Evolutionary conservation across 129 eudicot genomes (phyloP), one percentile per base, ranked within the genome.

Genomic region (Silybum marianum): DNA sequence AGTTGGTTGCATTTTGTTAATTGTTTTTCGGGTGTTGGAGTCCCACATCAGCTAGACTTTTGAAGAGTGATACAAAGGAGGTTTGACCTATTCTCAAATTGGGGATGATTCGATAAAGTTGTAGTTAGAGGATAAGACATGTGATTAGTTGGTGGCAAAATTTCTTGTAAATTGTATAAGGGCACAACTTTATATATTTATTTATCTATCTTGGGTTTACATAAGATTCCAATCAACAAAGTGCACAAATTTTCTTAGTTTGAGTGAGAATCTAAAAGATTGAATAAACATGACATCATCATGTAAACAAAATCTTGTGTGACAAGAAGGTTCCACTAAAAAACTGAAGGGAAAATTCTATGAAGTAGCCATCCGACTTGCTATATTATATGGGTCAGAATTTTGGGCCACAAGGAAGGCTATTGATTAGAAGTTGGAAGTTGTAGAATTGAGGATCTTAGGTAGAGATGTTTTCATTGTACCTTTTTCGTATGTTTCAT

Each of bases 181-280:
- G 62, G 21, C 62, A 14, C 21, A 51, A 71, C 7, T n/a, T 73
- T 26, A 0, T 19, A 5, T 26, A 51, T 51, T 51, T 75, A 38
- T 22, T 38, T 67, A 51, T 51, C 18, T 51, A 46, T 46, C 44
- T 67, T 24, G 28, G 42, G 58, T 14, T 11, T 42, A 42, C 19
- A 19, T 6, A 58, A 16, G 58, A 25, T 19, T 32, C 26, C 11
- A 46, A 25, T 68, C 66, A 78, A 42, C 9, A 16, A 65, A n/a
- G 66, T 66, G 58, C 24, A 9, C 10, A 18, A 16, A 68, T 23
- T 9, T 3, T 76, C 80, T 78, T 72, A 77, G 25, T 22, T 25
- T 1, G 68, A 62, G 40, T 77, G 4, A 62, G 81, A 18, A 69
- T 78, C 38, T 78, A 67, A 78, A 66, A 66, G 58, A 46, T 12